Base-by-base conservation (phyloP, 2,329 filamentous ascomycete genomes). In the Penicillium sp. region DNA sequence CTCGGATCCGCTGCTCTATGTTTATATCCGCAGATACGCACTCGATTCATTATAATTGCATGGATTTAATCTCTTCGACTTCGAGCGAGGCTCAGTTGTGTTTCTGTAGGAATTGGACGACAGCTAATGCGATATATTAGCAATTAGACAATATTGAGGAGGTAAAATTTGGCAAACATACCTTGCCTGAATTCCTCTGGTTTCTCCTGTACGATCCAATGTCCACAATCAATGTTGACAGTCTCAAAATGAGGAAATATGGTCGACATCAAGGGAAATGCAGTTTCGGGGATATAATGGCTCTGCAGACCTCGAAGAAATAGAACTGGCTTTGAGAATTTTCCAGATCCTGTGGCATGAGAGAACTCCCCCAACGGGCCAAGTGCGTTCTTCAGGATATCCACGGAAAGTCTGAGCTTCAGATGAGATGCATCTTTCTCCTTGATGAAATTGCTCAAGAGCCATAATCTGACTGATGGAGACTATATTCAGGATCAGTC, bases 281-380 rank as follows among this genome's bases (percentile, higher is more conserved):
- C 57, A 63, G 81, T 75, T 19, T 83, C 79, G 0, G 91, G 89
- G 66, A 91, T 81, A 31, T 63, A 65, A 10, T 58, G 49, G 16
- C 64, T 66, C 37, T 53, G 55, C 3, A 59, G 54, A 16, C 62
- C 62, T n/a, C 65, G 59, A 46, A 66, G 54, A n/a, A 67, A 65
- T 7, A 67, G 47, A 5, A 53, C 42, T 2, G 60, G 64, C 21
- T 55, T 57, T 10, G 50, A 51, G 8, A 62, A 67, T 14, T 49
- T 51, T 84, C 82, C 31, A 93, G 81, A 42, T 22, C 35, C 43
- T 8, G 21, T 19, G 6, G 26, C 48, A 19, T 57, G 49, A 4
- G 57, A 55, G 10, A 60, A 60, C 29, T 54, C 43, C 3, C 57
- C 57, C 22, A 60, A 35, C 2, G 57, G 57, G 3, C 35, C 55